Evolutionary conservation across 768 basidiomycete species (phyloP), one percentile per base, ranked within the genome.

Genomic region (Lentinus tigrinus): DNA sequence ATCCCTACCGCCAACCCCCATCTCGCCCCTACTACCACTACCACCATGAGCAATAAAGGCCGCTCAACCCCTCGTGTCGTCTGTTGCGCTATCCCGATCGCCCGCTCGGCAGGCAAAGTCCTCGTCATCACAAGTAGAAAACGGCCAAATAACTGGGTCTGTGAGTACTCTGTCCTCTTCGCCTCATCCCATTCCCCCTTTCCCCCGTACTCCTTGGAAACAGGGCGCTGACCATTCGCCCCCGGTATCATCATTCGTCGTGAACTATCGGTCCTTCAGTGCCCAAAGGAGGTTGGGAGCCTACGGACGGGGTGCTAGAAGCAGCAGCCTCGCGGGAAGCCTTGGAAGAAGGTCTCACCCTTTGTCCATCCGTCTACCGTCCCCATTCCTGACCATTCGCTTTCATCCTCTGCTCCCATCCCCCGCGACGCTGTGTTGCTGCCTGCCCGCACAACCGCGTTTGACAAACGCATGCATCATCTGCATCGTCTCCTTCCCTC

Each of bases 291-390:
- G 92, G 92, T 70, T 94, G 87, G 87, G 92, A 94, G 75, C 77
- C 84, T 65, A 80, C 87, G 56, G 92, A 94, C 81, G 85, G 81
- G 67, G 80, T 78, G 73, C 77, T 93, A 68, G 91, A 93, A 80
- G 87, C 85, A 77, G 92, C 92, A 72, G 92, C 92, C 77, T 88
- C 85, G 69, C 84, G 92, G 74, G 92, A 94, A 85, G 92, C 92
- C 77, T 80, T 89, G 74, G 92, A 94, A 90, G 92, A 94, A 93
- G 92, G 92, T 94, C 89, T 85, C 85, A 85, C 84, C 85, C 78
- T 84, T 87, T 85, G 78, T 85, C 85, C 84, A 79, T 82, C 82
- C 85, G 80, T 85, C 78, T 85, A 74, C 81, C 78, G 81, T 87
- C 82, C 68, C 64, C 63, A 64, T 64, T 67, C 70, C 70, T 69